Percentiles rank a stretch among this genome's conserved stretches.
Conservation (phyloP, 176 grass and related monocot genomes). For the Guadua angustifolia region DNA sequence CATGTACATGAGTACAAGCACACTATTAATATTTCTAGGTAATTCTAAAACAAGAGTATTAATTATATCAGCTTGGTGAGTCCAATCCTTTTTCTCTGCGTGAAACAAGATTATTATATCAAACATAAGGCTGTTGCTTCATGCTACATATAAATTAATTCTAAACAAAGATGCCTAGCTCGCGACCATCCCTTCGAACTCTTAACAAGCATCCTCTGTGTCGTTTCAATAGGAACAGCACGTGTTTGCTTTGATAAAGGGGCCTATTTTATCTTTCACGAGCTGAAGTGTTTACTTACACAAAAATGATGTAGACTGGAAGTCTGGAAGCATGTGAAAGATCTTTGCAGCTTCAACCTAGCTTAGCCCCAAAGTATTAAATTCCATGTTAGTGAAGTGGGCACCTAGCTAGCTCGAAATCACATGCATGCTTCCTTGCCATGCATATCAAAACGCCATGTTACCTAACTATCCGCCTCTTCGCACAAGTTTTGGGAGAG, state of each 20-base stretch:
- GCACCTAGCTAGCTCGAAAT: conserved; percentile 24
- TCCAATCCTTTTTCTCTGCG: not conserved
- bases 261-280: not conserved
- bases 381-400: conserved; percentile 39
- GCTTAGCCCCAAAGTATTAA: conserved; percentile 25
- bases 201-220: not conserved
- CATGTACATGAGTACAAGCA: not conserved
- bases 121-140: not conserved
- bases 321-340: conserved; percentile 6
- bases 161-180: not conserved
- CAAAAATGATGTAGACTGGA: not conserved
- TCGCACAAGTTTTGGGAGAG: not conserved
- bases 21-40: not conserved
- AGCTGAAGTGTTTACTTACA: not conserved
- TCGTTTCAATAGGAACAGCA: not conserved
- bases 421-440: conserved; percentile 27
- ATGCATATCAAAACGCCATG: conserved; percentile 12
- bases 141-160: not conserved
- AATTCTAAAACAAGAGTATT: not conserved
- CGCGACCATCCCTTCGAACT: not conserved
- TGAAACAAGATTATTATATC: not conserved
- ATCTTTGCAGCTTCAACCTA: conserved; percentile 6
- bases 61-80: not conserved
- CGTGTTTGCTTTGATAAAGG: not conserved
- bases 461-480: not conserved